phyloP scores from a whole-genome alignment of 345 rosid genomes.

The Eucalyptus caleyi region DNA sequence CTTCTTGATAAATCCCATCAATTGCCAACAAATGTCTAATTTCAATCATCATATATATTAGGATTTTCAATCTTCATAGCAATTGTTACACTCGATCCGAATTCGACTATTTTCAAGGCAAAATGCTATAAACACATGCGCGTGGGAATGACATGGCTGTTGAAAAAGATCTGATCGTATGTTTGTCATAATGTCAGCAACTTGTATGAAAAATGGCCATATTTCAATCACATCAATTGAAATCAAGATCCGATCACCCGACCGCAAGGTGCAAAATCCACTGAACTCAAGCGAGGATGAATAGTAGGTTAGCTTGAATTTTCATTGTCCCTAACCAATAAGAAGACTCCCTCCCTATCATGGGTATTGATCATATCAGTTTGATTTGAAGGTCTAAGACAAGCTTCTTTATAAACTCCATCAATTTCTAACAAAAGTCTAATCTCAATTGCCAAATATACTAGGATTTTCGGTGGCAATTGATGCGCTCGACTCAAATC shows the following conservation, averaged over 20 bases:
- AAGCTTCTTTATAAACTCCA: not conserved
- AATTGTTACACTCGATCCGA: fast-evolving
- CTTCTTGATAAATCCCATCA: not conserved
- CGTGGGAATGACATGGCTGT: fast-evolving
- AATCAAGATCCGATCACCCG: not conserved
- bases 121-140: not conserved
- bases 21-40: not conserved
- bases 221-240: not conserved
- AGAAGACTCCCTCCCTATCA: not conserved
- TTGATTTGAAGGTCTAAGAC: fast-evolving
- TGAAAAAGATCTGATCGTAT: fast-evolving
- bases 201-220: not conserved
- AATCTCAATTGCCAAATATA: not conserved
- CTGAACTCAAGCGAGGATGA: fast-evolving
- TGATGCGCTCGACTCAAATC: fast-evolving
- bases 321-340: not conserved
- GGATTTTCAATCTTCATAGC: fast-evolving
- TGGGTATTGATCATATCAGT: not conserved
- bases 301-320: not conserved
- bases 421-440: not conserved
- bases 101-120: not conserved
- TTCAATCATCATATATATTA: not conserved
- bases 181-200: fast-evolving
- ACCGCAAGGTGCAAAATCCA: not conserved
- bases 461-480: not conserved